Base-by-base conservation (phyloP, 2,329 filamentous ascomycete genomes). In the Beauveria sp. region DNA sequence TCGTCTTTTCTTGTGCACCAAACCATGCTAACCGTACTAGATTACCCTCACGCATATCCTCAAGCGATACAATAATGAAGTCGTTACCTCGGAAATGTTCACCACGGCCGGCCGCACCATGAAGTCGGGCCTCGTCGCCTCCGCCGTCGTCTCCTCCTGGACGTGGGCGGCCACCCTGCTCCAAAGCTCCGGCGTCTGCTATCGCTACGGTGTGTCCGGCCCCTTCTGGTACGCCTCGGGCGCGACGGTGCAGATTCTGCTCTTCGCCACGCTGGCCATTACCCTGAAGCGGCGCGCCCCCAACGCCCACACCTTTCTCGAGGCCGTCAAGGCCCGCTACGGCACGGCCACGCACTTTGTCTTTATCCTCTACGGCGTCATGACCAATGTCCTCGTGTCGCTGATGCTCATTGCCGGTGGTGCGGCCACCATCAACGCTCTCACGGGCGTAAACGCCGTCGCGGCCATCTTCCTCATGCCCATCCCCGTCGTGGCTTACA, bases 11-110 rank as follows among this genome's bases (percentile, higher is more conserved):
- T 2, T 53, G 7, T 16, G 2, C 31, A 50, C 45, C n/a, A 24
- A 4, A 3, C 38, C 3, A 40, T 16, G 22, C 53, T 43, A 50
- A 55, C 28, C 4, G 2, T 4, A 14, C 28, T 58, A 72, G 75
- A 89, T 89, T 68, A 75, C 84, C 59, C 87, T 87, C n/a, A 90
- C 87, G 1, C 88, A 87, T 73, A 80, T 88, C 31, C 76, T 90
- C 62, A 88, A 87, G 69, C 78, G 85, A 70, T 84, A 75, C 67
- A 77, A 76, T 67, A 72, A 74, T 55, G 91, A 95, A 73, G 79
- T 93, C 3, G 91, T 96, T 73, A 96, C 93, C 0, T 93, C 89
- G 0, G 92, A 96, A 76, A 95, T 92, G 85, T 96, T 96, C 80
- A 92, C 84, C 65, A 96, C 92, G 0, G 92, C 92, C 55, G 91